phyloP scores from a whole-genome alignment of 2,329 filamentous ascomycete genomes.

The Trichophyton mentagrophytes region DNA sequence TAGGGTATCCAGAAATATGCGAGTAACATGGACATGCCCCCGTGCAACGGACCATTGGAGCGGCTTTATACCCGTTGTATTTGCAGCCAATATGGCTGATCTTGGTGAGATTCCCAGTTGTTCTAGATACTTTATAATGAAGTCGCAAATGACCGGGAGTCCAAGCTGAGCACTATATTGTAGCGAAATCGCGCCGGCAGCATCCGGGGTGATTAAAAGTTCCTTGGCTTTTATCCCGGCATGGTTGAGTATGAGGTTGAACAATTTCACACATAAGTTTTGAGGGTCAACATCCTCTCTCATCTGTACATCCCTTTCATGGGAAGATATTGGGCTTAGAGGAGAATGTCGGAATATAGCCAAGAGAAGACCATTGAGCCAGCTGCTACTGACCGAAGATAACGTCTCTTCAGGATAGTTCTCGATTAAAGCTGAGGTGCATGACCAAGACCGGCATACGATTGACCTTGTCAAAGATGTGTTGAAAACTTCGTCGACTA shows the following conservation, averaged over 20 bases:
- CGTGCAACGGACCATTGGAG: slow-evolving; percentile 11
- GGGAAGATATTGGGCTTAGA: too few relatives aligned
- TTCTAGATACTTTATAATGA: slow-evolving; percentile 6
- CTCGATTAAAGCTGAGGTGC: background rate
- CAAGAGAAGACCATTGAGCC: background rate
- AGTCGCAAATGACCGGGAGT: slow-evolving; percentile 7
- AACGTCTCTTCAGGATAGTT: background rate
- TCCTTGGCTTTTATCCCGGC: background rate
- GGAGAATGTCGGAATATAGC: background rate
- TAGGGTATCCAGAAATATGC: slow-evolving; percentile 8
- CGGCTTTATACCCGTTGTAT: slow-evolving; percentile 9
- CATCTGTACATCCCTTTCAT: background rate
- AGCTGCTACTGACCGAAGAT: background rate
- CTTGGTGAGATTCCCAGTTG: background rate
- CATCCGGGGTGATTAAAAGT: slow-evolving; percentile 5
- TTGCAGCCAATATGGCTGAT: background rate
- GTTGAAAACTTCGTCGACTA: background rate
- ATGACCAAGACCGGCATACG: background rate
- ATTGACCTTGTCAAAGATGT: background rate
- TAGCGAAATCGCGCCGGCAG: slow-evolving; percentile 10
- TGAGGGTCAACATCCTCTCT: background rate
- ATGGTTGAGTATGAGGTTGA: background rate
- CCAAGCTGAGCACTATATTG: slow-evolving; percentile 14
- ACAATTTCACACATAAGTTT: background rate
- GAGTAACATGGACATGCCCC: slow-evolving; percentile 6